Conservation (phyloP, 768 basidiomycete genomes). For the Wakefieldia striispora region DNA sequence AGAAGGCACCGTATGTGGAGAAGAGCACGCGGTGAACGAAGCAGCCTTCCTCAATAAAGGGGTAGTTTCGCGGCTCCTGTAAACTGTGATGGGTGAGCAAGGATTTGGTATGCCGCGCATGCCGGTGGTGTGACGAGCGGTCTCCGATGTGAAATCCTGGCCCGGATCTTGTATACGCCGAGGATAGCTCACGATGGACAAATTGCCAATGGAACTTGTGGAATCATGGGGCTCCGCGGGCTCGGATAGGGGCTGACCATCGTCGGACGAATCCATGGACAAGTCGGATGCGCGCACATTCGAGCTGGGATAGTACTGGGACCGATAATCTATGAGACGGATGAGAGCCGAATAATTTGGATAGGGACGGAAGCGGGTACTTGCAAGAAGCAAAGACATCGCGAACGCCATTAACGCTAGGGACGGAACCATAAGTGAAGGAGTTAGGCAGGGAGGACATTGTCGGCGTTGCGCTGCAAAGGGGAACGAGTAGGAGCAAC, state of each 20-base stretch:
- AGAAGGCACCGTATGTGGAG: not conserved
- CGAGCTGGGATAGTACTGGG: constrained; percentile 65
- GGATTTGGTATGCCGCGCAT: not conserved
- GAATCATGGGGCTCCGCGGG: not conserved
- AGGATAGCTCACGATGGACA: constrained; percentile 8
- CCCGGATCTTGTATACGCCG: not conserved
- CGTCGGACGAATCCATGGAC: constrained; percentile 39
- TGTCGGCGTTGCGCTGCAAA: not conserved
- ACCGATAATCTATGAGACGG: constrained; percentile 53
- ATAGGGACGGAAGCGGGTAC: constrained; percentile 15
- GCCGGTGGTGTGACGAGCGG: constrained; percentile 23
- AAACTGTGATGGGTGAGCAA: not conserved
- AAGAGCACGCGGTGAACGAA: constrained; percentile 32
- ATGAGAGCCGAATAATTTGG: constrained; percentile 1
- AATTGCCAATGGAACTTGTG: not conserved
- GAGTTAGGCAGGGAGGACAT: constrained; percentile 48
- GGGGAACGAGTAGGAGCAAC: not conserved
- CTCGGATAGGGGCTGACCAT: constrained; percentile 16
- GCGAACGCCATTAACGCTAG: constrained; percentile 47
- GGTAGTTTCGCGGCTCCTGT: constrained; percentile 24
- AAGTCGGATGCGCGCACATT: constrained; percentile 50
- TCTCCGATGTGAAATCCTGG: constrained; percentile 7
- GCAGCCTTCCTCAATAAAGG: constrained; percentile 41
- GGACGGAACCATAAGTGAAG: constrained; percentile 47
- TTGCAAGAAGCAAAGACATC: constrained; percentile 63